A percentile compares a stretch with the other conserved stretches of the same genome.
phyloP scores from a whole-genome alignment of 208 protist genomes.

The Trypanosoma grayi region DNA sequence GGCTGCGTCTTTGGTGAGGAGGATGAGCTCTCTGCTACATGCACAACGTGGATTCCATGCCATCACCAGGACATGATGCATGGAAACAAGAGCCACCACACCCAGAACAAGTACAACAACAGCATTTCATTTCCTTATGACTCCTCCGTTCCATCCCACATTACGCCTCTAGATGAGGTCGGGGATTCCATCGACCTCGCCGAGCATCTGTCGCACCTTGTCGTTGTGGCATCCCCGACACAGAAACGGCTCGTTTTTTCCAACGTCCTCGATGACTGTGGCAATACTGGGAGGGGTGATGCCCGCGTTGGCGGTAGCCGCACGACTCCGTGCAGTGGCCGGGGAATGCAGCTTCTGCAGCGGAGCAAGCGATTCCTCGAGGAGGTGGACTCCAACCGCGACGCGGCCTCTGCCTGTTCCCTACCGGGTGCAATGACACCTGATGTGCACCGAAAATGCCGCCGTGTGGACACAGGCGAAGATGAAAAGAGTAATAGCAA shows the following conservation, averaged over 20 bases:
- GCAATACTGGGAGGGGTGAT: background rate
- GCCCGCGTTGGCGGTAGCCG: too few species aligned
- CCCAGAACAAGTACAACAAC: too few species aligned
- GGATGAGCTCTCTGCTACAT: slow-evolving; percentile 11
- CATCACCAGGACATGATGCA: background rate
- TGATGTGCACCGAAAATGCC: slow-evolving; percentile 12
- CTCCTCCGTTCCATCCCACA: slow-evolving; percentile 24
- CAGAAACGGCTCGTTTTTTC: slow-evolving; percentile 69
- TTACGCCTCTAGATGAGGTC: slow-evolving; percentile 25
- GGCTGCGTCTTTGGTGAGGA: background rate
- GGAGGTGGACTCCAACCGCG: slow-evolving; percentile 42
- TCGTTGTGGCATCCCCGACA: slow-evolving; percentile 44
- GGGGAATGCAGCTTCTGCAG: slow-evolving; percentile 43
- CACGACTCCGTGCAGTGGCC: too few species aligned
- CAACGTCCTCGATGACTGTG: slow-evolving; percentile 34
- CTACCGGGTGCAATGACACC: background rate
- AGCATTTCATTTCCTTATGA: slow-evolving; percentile 15
- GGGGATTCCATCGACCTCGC: slow-evolving; percentile 27
- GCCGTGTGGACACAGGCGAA: slow-evolving; percentile 12
- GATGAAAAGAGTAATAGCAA: background rate
- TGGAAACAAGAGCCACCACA: background rate
- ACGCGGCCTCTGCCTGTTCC: slow-evolving; percentile 1
- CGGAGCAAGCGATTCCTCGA: slow-evolving; percentile 70
- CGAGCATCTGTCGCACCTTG: slow-evolving; percentile 20
- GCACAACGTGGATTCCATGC: background rate